Conservation (phyloP, 805 yeast genomes). For the Suhomyces faveliae region DNA sequence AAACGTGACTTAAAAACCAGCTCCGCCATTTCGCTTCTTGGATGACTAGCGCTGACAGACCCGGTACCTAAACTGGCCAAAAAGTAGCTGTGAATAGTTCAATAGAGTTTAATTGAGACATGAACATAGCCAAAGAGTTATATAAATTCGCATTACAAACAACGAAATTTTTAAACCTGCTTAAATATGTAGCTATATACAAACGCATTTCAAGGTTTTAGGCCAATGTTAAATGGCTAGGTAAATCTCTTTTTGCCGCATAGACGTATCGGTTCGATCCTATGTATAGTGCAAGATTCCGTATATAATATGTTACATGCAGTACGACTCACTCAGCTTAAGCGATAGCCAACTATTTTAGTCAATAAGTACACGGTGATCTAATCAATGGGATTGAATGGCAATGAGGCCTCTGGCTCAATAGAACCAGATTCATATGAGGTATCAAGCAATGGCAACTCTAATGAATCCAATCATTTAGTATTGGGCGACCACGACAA, state of each 20-base stretch:
- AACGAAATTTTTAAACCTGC: neutral
- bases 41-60: neutral
- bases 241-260: too few relatives aligned
- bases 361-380: neutral
- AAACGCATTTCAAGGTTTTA: neutral
- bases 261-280: neutral
- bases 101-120: neutral
- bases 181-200: too few relatives aligned
- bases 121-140: neutral
- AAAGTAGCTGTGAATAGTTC: neutral
- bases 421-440: neutral
- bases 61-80: neutral
- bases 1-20: constrained; percentile 3
- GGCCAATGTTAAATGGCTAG: neutral
- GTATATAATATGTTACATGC: neutral
- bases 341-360: neutral
- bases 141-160: neutral
- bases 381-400: constrained; percentile 5
- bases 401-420: constrained; percentile 1
- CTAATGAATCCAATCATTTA: neutral
- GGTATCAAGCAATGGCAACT: neutral
- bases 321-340: neutral
- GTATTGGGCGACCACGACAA: constrained; percentile 9
- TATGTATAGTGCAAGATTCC: neutral
- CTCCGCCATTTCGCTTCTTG: constrained; percentile 4